Evolutionary conservation across 345 rosid genomes (phyloP), one percentile per base, ranked within the genome.

Genomic region (Acer negundo): DNA sequence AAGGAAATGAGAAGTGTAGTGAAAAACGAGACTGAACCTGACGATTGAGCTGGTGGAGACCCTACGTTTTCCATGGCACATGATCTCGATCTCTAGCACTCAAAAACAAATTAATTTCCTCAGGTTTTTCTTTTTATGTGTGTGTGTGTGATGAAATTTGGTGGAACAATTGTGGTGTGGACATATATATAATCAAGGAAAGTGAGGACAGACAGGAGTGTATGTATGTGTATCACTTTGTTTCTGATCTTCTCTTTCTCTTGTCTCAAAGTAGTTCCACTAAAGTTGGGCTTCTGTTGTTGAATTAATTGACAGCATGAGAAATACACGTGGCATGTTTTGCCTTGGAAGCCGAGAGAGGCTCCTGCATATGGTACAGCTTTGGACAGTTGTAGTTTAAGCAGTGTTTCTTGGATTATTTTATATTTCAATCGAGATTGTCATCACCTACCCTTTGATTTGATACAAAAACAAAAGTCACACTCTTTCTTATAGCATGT

Each of bases 1-100:
- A 86, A 40, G 35, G 89, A 84, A 69, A 87, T 78, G 2, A 88
- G 17, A 6, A 90, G 72, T 10, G 90, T 90, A 12, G 82, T 81
- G 49, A 86, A 20, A 72, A 71, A 72, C 3, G 81, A 68, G 1
- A 65, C 80, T 47, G 81, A 31, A 23, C 61, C 64, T 16, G 62
- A 58, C 20, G 70, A n/a, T 15, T 55, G 76, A 42, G 22, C 24
- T 6, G 79, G 4, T 9, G 72, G n/a, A 7, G 77, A 58, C 22
- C 67, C 75, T 55, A 53, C 53, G 19, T 56, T 42, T 23, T 83
- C 80, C 86, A 79, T 81, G 31, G 68, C 61, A 62, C 73, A 61
- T 7, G 22, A 20, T 66, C 42, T 13, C 38, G 31, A 28, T 31
- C 38, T 31, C 38, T 31, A 31, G 38, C 38, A 31, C 38, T 31